Evolutionary conservation across 2,329 filamentous ascomycete species (phyloP).

Genomic region (Aurifilum marmelostoma): DNA sequence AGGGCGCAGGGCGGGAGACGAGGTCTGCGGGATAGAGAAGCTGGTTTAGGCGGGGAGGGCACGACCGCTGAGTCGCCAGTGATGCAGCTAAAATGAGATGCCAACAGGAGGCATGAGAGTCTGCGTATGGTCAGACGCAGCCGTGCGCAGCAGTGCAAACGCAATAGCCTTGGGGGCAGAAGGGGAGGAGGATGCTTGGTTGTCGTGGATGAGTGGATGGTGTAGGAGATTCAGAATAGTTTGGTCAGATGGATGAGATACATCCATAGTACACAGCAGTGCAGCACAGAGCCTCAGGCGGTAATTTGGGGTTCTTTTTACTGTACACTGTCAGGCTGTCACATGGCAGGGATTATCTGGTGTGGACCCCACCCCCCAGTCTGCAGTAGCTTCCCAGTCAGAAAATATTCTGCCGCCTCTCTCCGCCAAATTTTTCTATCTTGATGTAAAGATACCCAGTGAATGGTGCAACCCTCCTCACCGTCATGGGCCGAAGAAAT

Average conservation of each 20-base stretch:
- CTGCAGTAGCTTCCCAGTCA: background rate
- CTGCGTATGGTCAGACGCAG: background rate
- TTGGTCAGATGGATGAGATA: background rate
- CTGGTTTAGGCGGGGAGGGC: background rate
- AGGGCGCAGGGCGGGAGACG: background rate
- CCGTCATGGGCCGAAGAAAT: conserved; percentile 17
- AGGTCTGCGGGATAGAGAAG: background rate
- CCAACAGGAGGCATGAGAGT: background rate
- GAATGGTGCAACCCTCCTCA: background rate
- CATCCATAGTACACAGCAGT: background rate
- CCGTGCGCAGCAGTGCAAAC: background rate
- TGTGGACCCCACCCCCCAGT: background rate
- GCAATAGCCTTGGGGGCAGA: background rate
- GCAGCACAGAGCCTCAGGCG: background rate
- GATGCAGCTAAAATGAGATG: background rate
- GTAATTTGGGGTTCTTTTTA: background rate
- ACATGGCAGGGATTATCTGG: background rate
- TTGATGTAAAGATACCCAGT: background rate
- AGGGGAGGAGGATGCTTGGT: background rate
- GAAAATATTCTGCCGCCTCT: conserved; percentile 13
- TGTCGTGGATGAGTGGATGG: background rate
- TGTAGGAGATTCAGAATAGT: background rate
- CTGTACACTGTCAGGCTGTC: too few species aligned
- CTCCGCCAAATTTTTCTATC: conserved; percentile 27
- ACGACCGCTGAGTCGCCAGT: background rate